Evolutionary conservation across 805 yeast genomes (phyloP), one percentile per base, ranked within the genome.

Genomic region (Pichia cephalocereana): DNA sequence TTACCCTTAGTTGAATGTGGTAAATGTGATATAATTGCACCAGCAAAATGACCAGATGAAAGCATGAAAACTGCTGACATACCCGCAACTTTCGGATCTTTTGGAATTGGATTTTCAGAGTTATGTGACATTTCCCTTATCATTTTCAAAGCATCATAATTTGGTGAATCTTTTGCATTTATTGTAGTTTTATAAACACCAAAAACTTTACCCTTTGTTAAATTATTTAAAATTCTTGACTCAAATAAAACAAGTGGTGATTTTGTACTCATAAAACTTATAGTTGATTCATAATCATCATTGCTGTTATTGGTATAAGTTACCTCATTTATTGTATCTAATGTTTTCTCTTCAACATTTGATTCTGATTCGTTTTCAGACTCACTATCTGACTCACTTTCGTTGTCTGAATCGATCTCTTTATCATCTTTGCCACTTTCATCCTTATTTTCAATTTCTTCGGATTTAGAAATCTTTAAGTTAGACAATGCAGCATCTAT

Each of bases 1-100:
- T 79, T 79, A 3, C 88, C 87, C 54, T 75, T 76, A 2, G 75
- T 72, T 38, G 70, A 70, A 45, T 70, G 69, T 26, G 77, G 82
- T 44, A 71, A 71, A 59, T 90, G 97, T 2, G 88, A 79, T 9
- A 93, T 73, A 40, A 93, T 84, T 0, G 96, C 96, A 18, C 93
- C 99, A 0, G 98, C 96, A 70, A 93, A 93, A 67, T 93, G 97
- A 40, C 99, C 99, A 41, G 98, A 97, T 15, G 97, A 97, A 46
- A 93, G 77, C 96, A 93, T 87, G 55, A 93, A 77, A 12, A 93
- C 64, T 0, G 95, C 95, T 6, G 96, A 86, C 41, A 73, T 72
- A 4, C 68, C 67, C 0, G 57, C 52, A 4, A 60, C 45, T 2
- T 57, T 44, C 1, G 51, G 46, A 40, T 53, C 39, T 41, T 51